These are phyloP conservation scores for Exophiala calicioides DNA, from an alignment of 2,329 filamentous ascomycete species.

Conservation along the genomic window DNA sequence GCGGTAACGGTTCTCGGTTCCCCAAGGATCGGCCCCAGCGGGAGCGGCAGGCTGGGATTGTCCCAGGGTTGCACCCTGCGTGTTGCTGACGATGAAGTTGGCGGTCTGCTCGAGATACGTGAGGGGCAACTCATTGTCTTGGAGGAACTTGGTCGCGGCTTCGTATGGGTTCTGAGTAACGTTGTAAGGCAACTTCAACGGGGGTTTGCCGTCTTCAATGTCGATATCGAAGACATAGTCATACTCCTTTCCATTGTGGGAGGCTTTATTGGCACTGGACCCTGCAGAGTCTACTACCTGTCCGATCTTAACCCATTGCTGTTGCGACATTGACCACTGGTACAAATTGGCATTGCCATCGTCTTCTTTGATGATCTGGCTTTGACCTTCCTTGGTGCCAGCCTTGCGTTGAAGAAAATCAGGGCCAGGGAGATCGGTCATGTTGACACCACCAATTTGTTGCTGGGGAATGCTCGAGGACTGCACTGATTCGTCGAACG, in stretches of 20 bases:
- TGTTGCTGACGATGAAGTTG: slow-evolving; percentile 88
- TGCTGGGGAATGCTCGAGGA: slow-evolving; percentile 85
- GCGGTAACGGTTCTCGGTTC: slow-evolving; percentile 74
- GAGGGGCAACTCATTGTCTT: slow-evolving; percentile 83
- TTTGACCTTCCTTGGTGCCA: slow-evolving; percentile 94
- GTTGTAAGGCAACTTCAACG: slow-evolving; percentile 92
- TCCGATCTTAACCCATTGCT: slow-evolving; percentile 85
- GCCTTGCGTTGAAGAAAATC: slow-evolving; percentile 79
- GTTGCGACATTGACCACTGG: slow-evolving; percentile 73
- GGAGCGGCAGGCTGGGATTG: slow-evolving; percentile 45
- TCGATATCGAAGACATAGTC: slow-evolving; percentile 97
- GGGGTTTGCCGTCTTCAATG: slow-evolving; percentile 89
- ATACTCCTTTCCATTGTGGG: slow-evolving; percentile 82
- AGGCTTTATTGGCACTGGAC: slow-evolving; percentile 75
- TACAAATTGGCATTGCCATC: slow-evolving; percentile 84
- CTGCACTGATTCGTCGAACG: slow-evolving; percentile 81
- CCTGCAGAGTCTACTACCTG: slow-evolving; percentile 88
- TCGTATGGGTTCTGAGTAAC: slow-evolving; percentile 90
- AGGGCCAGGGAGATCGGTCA: slow-evolving; percentile 84
- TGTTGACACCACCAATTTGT: slow-evolving; percentile 80
- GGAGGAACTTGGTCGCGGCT: slow-evolving; percentile 84
- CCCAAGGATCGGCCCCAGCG: slow-evolving; percentile 71
- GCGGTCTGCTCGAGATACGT: slow-evolving; percentile 88
- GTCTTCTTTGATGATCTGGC: slow-evolving; percentile 82
- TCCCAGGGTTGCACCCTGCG: slow-evolving; percentile 81